These are phyloP conservation scores for Colletotrichum tofieldiae DNA, from an alignment of 2,329 filamentous ascomycete species.

Conservation along the genomic window DNA sequence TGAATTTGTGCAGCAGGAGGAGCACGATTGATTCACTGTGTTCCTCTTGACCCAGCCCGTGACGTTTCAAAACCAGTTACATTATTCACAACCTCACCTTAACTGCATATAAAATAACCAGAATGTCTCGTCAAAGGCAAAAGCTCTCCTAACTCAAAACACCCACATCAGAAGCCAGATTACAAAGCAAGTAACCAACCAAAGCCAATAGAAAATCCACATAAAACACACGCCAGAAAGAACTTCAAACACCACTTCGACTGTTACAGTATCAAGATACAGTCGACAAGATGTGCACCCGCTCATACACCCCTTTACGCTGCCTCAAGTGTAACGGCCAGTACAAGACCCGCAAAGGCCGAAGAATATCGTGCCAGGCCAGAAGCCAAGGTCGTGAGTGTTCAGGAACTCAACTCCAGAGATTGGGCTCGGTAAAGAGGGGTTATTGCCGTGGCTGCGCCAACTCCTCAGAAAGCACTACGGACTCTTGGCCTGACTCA, in stretches of 20 bases:
- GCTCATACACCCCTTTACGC: neutral
- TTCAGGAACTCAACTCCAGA: neutral
- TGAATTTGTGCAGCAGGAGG: too few relatives aligned
- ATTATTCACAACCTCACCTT: neutral
- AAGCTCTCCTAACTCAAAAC: neutral
- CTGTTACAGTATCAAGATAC: neutral
- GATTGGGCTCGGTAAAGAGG: neutral
- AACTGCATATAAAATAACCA: neutral
- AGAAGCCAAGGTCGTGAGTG: neutral
- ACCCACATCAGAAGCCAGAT: neutral
- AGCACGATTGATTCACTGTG: neutral
- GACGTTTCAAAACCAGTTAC: neutral
- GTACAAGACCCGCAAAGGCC: neutral
- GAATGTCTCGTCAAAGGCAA: neutral
- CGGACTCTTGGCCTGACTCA: slow-evolving; percentile 7
- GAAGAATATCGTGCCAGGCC: neutral
- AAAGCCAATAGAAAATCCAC: neutral
- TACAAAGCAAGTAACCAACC: neutral
- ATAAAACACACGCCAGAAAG: neutral
- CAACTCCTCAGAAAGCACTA: neutral
- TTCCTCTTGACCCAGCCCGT: neutral
- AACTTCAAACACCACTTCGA: neutral
- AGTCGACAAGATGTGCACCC: slow-evolving; percentile 2
- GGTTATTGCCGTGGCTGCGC: slow-evolving; percentile 3
- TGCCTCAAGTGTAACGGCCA: slow-evolving; percentile 2